A percentile compares a stretch with the other conserved stretches of the same genome.
Evolutionary conservation across 257 asterid genomes (phyloP).

Genomic region (Plantago elongata): DNA sequence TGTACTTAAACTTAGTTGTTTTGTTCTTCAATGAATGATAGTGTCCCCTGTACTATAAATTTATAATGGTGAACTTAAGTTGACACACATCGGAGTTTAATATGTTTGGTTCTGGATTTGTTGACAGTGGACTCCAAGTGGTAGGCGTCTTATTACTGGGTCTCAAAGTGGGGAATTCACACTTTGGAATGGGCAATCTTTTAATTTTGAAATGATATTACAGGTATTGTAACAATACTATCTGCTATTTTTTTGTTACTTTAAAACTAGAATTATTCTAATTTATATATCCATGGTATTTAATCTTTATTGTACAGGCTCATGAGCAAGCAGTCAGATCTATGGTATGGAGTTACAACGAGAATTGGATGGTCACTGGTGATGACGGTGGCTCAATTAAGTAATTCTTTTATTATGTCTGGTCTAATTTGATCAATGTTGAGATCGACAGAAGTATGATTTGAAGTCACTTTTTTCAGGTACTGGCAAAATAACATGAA

Average conservation of each 20-base stretch:
- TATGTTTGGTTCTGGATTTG: conserved; percentile 22
- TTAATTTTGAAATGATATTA: conserved; percentile 95
- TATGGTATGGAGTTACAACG: conserved; percentile 98
- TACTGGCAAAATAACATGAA: conserved; percentile 99
- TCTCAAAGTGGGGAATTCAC: conserved; percentile 99
- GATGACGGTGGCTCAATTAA: conserved; percentile 98
- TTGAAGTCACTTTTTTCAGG: conserved; percentile 45
- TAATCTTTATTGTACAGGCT: conserved; percentile 48
- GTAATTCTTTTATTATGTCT: conserved; percentile 38
- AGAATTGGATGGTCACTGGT: conserved; percentile 99
- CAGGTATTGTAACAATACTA: conserved; percentile 51
- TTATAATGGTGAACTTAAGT: conserved; percentile 5
- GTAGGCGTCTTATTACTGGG: conserved; percentile 97
- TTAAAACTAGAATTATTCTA: not conserved
- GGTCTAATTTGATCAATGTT: conserved; percentile 7
- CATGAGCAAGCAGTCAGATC: conserved; percentile 99
- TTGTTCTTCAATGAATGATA: no score
- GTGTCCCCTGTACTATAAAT: not conserved
- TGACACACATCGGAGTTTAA: conserved; percentile 20
- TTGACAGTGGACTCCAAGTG: conserved; percentile 98
- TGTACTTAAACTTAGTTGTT: not conserved
- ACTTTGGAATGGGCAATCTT: conserved; percentile 97
- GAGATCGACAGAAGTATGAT: conserved; percentile 18
- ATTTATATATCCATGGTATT: not conserved
- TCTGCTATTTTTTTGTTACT: conserved; percentile 14